Evolutionary conservation across 805 yeast species (phyloP), one percentile per base, ranked within the genome.

Genomic region (Starmerella sp.): DNA sequence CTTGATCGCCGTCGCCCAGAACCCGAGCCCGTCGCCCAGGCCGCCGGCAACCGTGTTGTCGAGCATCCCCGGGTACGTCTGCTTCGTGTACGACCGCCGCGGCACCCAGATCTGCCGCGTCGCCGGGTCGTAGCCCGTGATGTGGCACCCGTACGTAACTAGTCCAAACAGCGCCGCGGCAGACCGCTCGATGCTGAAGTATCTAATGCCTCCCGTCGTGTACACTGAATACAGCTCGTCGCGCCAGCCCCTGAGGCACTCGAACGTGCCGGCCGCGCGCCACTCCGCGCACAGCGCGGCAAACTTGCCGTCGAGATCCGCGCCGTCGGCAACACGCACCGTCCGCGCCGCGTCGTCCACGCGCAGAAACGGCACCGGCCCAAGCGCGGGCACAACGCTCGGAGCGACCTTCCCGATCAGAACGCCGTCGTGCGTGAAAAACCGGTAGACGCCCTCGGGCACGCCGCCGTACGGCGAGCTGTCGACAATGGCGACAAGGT

Each of bases 11-110:
- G 97, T 91, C 47, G 87, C 95, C 64, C 73, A 70, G 2, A 81
- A 71, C 0, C 89, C 87, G 60, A 79, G 73, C 0, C 95, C 96
- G 66, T 83, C 75, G 0, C 95, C 96, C 4, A 93, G 64, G 0
- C 98, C 98, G 1, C 98, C 98, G 0, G 96, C 98, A 6, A 93
- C 86, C 0, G 95, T 88, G 67, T 90, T 91, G 67, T 93, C 98
- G 39, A 90, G 75, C 85, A 80, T 84, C 0, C 86, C 84, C 0
- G 98, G 97, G 71, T 80, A 91, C 0, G 98, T 93, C 15, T 83
- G 83, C 67, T 93, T 93, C 1, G 81, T 75, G 5, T 73, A 67
- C 0, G 97, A 77, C 60, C 98, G 73, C 57, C 87, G 72, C 0
- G 98, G 96, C 9, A 91, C 76, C 97, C 97, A 93, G 17, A 73